Evolutionary conservation across 805 yeast genomes (phyloP).

Genomic region (Ogataea thermomethanolica): DNA sequence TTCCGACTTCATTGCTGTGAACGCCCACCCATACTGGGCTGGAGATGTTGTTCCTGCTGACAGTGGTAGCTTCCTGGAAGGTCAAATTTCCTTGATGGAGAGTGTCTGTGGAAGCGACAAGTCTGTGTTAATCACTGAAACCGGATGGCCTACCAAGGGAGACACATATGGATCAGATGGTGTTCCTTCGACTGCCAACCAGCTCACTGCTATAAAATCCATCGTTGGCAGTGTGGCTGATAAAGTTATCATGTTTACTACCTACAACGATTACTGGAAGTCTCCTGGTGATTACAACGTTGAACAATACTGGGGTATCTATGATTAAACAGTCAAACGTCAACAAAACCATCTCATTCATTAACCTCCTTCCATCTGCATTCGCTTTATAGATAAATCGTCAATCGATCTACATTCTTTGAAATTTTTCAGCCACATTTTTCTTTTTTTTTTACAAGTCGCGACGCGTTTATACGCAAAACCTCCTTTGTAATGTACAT

Average conservation of each 20-base stretch:
- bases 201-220: conserved; percentile 47
- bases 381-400: conserved; percentile 6
- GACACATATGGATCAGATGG: conserved; percentile 44
- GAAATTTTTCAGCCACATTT: background rate
- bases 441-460: too few relatives aligned
- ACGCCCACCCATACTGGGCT: conserved; percentile 66
- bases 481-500: conserved; percentile 9
- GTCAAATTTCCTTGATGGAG: conserved; percentile 45
- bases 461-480: background rate
- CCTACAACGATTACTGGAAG: conserved; percentile 65
- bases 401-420: conserved; percentile 1
- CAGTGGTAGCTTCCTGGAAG: conserved; percentile 51
- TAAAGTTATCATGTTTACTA: conserved; percentile 55
- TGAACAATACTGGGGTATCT: conserved; percentile 62
- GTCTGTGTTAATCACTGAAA: conserved; percentile 52
- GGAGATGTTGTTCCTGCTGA: conserved; percentile 48
- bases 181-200: conserved; percentile 54
- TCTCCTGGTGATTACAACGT: conserved; percentile 51
- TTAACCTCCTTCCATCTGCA: conserved; percentile 3
- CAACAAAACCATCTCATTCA: background rate
- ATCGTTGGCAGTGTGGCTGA: conserved; percentile 45
- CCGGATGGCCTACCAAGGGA: conserved; percentile 73
- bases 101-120: conserved; percentile 46
- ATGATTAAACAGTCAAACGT: conserved; percentile 1
- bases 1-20: conserved; percentile 63